Evolutionary conservation across 2,329 filamentous ascomycete species (phyloP).

Genomic region (Hypoxylon sp.): DNA sequence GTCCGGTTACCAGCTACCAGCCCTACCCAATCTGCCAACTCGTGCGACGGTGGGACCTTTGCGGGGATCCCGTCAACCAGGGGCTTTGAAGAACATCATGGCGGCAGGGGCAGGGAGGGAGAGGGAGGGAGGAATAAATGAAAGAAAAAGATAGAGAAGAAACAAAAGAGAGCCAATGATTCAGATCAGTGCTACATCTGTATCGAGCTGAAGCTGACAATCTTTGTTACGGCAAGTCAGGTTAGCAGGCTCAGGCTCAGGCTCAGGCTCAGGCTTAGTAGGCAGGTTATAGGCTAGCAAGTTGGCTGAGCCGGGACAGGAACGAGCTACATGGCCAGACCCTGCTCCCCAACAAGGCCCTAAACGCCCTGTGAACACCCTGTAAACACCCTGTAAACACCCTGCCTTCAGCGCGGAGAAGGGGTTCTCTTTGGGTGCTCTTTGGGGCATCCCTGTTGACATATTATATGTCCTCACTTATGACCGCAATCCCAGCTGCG

Average conservation of each 20-base stretch:
- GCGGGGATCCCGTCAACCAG: slow-evolving; percentile 13
- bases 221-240: slow-evolving; percentile 4
- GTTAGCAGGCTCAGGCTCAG: too few species aligned
- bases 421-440: slow-evolving; percentile 12
- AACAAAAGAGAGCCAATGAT: slow-evolving; percentile 28
- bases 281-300: slow-evolving; percentile 11
- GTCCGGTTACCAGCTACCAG: slow-evolving; percentile 21
- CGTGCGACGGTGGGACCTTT: slow-evolving; percentile 21
- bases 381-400: neutral
- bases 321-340: neutral
- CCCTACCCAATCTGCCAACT: too few species aligned
- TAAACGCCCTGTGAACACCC: too few species aligned
- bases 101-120: too few species aligned
- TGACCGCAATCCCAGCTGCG: slow-evolving; percentile 19
- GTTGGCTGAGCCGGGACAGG: slow-evolving; percentile 24
- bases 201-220: slow-evolving; percentile 25
- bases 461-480: too few species aligned
- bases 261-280: too few species aligned
- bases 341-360: too few species aligned
- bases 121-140: too few species aligned
- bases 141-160: too few species aligned
- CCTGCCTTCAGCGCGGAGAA: slow-evolving; percentile 4
- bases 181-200: slow-evolving; percentile 13
- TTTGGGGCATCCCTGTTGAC: too few species aligned
- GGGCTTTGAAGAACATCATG: slow-evolving; percentile 20